phyloP scores from a whole-genome alignment of 2,329 filamentous ascomycete genomes.

The Catunica adiposa region DNA sequence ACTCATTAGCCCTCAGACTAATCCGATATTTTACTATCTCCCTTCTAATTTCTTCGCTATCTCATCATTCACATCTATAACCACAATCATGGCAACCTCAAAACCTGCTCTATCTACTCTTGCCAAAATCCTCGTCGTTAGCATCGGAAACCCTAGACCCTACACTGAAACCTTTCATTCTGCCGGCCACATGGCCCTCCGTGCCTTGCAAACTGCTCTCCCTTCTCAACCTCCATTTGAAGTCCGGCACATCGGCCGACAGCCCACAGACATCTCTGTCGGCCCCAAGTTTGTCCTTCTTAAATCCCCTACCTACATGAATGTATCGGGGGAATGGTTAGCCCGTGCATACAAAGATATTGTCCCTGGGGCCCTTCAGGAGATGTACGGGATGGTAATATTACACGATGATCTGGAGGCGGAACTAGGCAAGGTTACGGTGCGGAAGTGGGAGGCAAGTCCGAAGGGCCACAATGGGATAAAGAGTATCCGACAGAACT shows the following conservation, averaged over 20 bases:
- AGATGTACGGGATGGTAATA: slow-evolving; percentile 44
- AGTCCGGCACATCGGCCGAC: slow-evolving; percentile 31
- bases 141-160: slow-evolving; percentile 66
- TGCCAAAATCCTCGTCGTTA: slow-evolving; percentile 53
- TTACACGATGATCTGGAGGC: slow-evolving; percentile 81
- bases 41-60: neutral
- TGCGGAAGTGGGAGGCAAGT: slow-evolving; percentile 47
- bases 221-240: slow-evolving; percentile 32
- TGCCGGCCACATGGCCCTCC: slow-evolving; percentile 66
- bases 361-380: slow-evolving; percentile 21
- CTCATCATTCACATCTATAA: neutral
- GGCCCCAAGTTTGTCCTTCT: slow-evolving; percentile 47
- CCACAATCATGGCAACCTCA: no score
- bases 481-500: slow-evolving; percentile 42
- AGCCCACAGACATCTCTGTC: slow-evolving; percentile 32
- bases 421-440: slow-evolving; percentile 47
- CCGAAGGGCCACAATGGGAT: slow-evolving; percentile 60
- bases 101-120: no score
- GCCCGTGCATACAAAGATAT: slow-evolving; percentile 46
- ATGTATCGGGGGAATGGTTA: slow-evolving; percentile 59
- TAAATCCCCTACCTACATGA: slow-evolving; percentile 70
- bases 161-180: slow-evolving; percentile 72
- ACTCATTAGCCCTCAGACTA: no score
- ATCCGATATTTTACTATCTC: no score
- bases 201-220: slow-evolving; percentile 35